Evolutionary conservation across 108 stramenopile species (phyloP), one percentile per base, ranked within the genome.

Genomic region (Nitzschia sp.): DNA sequence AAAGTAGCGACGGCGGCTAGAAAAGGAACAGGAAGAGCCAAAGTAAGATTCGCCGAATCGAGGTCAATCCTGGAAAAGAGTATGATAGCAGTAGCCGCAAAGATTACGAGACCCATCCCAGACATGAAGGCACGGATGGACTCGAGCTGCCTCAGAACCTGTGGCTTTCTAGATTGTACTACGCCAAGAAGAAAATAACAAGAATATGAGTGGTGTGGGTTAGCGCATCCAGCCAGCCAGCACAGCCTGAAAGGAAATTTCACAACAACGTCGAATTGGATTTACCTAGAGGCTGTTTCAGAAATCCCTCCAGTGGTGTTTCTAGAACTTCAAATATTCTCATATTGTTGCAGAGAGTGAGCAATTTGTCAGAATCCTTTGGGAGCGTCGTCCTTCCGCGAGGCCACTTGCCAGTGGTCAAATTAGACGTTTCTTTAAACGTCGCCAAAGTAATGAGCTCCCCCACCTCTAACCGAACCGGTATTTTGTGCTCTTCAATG

Each of bases 261-360:
- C 13, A 4, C 48, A 50, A 50, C 8, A 19, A 29, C 2, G n/a
- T n/a, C n/a, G n/a, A n/a, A n/a, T 9, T 34, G 8, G 22, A 63
- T 65, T 34, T 53, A 81, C 78, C 65, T 53, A 72, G 55, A 22
- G 73, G 69, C 36, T 55, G 54, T 34, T 70, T 73, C 27, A 93
- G 74, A 61, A 88, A 90, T 26, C 55, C 47, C 31, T 86, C 83
- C 34, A 93, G 25, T 9, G 92, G 92, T 17, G 87, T 87, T 61
- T 90, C 83, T 22, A 80, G 38, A 11, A 93, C 61, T 33, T 65
- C 74, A 66, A 85, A 88, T 2, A 90, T 76, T 58, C 72, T 76
- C 52, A 88, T 78, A 31, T 80, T 75, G 73, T 89, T 88, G 53
- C 89, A 86, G 28, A 90, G 41, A 13, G 72, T 41, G 41, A 89